phyloP scores from a whole-genome alignment of 257 asterid genomes.

The Ilex asprella region DNA sequence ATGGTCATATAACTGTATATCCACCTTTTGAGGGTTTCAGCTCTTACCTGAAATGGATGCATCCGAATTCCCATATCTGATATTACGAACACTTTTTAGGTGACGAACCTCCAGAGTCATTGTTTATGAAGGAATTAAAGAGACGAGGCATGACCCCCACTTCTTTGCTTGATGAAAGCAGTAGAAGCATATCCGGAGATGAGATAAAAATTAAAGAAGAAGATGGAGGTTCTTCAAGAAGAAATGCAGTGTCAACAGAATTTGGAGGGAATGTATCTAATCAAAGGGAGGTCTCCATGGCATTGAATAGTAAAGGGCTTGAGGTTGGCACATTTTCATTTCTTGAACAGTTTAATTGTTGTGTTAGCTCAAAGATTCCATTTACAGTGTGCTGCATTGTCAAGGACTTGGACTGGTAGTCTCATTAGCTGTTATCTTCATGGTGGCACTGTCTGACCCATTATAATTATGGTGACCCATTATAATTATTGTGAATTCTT shows the following conservation, averaged over 20 bases:
- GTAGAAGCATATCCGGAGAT: conserved; percentile 36
- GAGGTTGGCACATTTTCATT: conserved; percentile 50
- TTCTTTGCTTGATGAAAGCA: conserved; percentile 81
- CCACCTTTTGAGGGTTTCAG: too few species aligned
- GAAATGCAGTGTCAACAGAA: conserved; percentile 51
- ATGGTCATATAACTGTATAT: too few species aligned
- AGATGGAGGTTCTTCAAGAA: conserved; percentile 67
- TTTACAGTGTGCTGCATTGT: too few species aligned
- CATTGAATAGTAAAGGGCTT: conserved; percentile 93
- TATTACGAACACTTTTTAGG: conserved; percentile 36
- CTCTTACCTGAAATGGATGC: background rate
- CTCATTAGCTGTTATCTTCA: too few species aligned
- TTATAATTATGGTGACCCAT: too few species aligned
- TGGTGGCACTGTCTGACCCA: too few species aligned
- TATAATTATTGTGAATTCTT: too few species aligned
- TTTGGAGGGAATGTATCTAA: conserved; percentile 42
- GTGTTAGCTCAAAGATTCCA: too few species aligned
- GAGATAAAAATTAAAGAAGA: conserved; percentile 58
- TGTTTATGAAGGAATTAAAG: conserved; percentile 82
- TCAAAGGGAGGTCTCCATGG: conserved; percentile 82
- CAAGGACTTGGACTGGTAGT: too few species aligned
- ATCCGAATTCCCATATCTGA: background rate
- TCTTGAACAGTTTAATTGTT: background rate
- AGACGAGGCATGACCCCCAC: conserved; percentile 85
- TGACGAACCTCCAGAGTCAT: conserved; percentile 92